A percentile compares a stretch with the other conserved stretches of the same genome.
Conservation (phyloP, 2,329 filamentous ascomycete species). For the Monascus ruber region DNA sequence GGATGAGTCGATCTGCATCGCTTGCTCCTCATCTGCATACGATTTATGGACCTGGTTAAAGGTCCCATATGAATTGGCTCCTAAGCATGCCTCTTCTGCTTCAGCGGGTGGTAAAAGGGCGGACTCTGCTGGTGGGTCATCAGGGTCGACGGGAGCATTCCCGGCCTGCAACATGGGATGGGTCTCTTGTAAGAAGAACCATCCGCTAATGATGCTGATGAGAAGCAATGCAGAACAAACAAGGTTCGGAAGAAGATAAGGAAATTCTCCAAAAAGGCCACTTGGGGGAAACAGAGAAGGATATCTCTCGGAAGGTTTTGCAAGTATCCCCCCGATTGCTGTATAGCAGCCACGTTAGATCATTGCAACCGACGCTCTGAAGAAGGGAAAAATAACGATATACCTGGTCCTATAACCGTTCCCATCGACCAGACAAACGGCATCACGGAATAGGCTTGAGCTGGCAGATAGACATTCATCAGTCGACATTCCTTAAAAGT, state of each 20-base stretch:
- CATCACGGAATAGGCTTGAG: conserved; percentile 81
- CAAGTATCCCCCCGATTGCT: conserved; percentile 76
- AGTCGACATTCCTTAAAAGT: not conserved
- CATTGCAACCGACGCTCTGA: not conserved
- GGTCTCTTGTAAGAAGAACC: conserved; percentile 73
- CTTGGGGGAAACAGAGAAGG: conserved; percentile 56
- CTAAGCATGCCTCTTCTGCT: conserved; percentile 60
- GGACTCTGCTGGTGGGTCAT: conserved; percentile 48
- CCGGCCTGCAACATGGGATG: conserved; percentile 67
- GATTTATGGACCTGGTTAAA: conserved; percentile 49
- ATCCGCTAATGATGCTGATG: conserved; percentile 69
- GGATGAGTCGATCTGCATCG: conserved; percentile 37
- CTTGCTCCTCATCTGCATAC: conserved; percentile 40
- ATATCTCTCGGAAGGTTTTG: conserved; percentile 64
- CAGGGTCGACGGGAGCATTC: conserved; percentile 27
- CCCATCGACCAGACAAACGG: conserved; percentile 89
- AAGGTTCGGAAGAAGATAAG: conserved; percentile 81
- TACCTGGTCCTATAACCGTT: conserved; percentile 67
- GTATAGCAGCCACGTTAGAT: conserved; percentile 6
- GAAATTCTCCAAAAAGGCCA: conserved; percentile 64
- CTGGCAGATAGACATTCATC: conserved; percentile 29
- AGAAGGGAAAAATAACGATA: conserved; percentile 1
- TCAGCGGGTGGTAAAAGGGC: conserved; percentile 66
- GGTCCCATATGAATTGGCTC: conserved; percentile 70
- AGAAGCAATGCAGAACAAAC: conserved; percentile 68